Evolutionary conservation across 1,284 basidiomycete species (phyloP).

Genomic region (Schizopora paradoxa): DNA sequence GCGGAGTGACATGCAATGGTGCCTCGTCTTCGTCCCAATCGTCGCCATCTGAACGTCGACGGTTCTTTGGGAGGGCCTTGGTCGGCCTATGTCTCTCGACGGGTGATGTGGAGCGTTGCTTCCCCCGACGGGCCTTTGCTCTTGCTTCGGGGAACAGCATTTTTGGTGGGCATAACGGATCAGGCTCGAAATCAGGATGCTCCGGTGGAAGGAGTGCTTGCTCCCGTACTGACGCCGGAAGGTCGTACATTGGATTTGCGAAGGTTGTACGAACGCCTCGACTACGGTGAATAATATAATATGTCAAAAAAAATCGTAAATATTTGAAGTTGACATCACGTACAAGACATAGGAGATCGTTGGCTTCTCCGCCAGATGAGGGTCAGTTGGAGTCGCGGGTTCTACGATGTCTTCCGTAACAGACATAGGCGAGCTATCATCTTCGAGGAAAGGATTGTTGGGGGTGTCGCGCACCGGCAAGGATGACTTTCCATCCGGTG

Average conservation of each 20-base stretch:
- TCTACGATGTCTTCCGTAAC: constrained; percentile 5
- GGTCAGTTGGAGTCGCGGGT: constrained; percentile 15
- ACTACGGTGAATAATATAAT: constrained; percentile 12
- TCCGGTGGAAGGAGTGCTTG: constrained; percentile 20
- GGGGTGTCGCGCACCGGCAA: constrained; percentile 44
- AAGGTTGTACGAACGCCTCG: constrained; percentile 20
- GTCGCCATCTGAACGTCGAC: not conserved
- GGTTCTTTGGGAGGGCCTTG: not conserved
- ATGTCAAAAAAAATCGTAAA: constrained; percentile 4
- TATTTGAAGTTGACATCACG: not conserved
- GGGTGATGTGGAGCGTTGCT: too few species aligned
- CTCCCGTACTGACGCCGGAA: constrained; percentile 18
- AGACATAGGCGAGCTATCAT: constrained; percentile 17
- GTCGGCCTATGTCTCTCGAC: not conserved
- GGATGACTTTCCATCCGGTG: constrained; percentile 17
- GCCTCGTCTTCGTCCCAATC: constrained; percentile 17
- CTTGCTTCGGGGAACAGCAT: constrained; percentile 20
- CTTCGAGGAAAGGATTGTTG: constrained; percentile 46
- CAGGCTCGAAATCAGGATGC: constrained; percentile 23
- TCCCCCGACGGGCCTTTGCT: too few species aligned
- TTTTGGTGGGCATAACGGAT: constrained; percentile 20
- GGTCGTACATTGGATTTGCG: constrained; percentile 23
- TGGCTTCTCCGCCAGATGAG: constrained; percentile 17
- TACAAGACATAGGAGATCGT: constrained; percentile 22
- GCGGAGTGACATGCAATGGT: constrained; percentile 13